phyloP scores from a whole-genome alignment of 805 yeast species.

The Candida glaebosa region DNA sequence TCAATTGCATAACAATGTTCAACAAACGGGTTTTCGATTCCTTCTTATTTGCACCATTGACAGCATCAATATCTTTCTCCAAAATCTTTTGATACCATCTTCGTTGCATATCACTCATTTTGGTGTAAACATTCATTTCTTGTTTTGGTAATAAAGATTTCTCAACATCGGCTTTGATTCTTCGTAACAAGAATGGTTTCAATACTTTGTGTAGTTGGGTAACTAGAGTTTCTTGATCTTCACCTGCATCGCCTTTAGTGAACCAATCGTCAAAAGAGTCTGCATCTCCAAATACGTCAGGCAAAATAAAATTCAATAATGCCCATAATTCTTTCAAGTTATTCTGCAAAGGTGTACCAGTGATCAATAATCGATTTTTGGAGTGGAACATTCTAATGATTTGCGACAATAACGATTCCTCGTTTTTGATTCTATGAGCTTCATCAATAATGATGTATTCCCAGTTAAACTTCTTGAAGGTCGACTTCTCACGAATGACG shows the following conservation, averaged over 20 bases:
- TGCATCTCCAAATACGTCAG: constrained; percentile 73
- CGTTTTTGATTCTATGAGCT: constrained; percentile 81
- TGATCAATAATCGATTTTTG: constrained; percentile 64
- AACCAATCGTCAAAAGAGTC: constrained; percentile 79
- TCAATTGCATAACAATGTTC: constrained; percentile 79
- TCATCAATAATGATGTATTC: constrained; percentile 77
- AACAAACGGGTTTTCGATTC: constrained; percentile 74
- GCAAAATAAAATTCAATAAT: constrained; percentile 66
- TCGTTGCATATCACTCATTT: constrained; percentile 76
- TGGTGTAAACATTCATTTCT: constrained; percentile 69
- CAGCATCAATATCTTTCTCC: constrained; percentile 81
- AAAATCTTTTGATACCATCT: constrained; percentile 73
- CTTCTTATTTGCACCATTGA: constrained; percentile 71
- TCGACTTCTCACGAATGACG: constrained; percentile 68
- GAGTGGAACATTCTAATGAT: constrained; percentile 72
- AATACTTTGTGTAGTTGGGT: constrained; percentile 72
- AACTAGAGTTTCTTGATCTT: constrained; percentile 49
- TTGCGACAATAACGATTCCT: constrained; percentile 67
- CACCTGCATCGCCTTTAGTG: constrained; percentile 28
- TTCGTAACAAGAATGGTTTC: constrained; percentile 70
- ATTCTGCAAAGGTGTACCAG: constrained; percentile 82
- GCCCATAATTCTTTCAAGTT: constrained; percentile 84
- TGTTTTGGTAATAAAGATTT: constrained; percentile 71
- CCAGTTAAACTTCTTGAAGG: constrained; percentile 67
- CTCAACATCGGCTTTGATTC: constrained; percentile 80